Evolutionary conservation across 2,329 filamentous ascomycete genomes (phyloP).

Genomic region (Emericellopsis cladophorae): DNA sequence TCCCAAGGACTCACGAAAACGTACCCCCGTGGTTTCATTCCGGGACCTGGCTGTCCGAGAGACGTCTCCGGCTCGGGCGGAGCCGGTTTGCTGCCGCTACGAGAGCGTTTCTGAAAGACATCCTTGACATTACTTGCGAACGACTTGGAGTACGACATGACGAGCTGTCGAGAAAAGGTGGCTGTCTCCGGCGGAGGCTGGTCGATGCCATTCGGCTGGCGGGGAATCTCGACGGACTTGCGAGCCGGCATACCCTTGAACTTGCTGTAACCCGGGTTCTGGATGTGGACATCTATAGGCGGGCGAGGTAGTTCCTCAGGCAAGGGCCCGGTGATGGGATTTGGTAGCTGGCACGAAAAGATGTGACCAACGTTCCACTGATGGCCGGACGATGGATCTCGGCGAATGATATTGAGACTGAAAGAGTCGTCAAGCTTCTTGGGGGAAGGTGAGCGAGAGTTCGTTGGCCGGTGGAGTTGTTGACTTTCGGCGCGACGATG

Average conservation of each 20-base stretch:
- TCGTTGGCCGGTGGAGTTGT: background rate
- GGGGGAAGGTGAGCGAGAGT: conserved; percentile 23
- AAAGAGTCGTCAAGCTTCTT: conserved; percentile 29
- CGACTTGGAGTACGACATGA: conserved; percentile 42
- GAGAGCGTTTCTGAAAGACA: too few relatives aligned
- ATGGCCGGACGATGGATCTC: conserved; percentile 52
- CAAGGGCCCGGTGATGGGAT: conserved; percentile 1
- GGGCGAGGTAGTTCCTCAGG: conserved; percentile 11
- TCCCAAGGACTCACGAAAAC: conserved; percentile 80
- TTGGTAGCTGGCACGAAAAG: conserved; percentile 32
- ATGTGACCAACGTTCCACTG: conserved; percentile 69
- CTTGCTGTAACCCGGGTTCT: conserved; percentile 44
- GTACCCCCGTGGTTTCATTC: conserved; percentile 51
- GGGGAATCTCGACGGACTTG: conserved; percentile 11
- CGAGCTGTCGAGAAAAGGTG: conserved; percentile 38
- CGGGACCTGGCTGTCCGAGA: conserved; percentile 24
- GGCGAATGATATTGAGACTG: conserved; percentile 55
- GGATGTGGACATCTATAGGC: conserved; percentile 37
- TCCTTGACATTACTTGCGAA: conserved; percentile 2
- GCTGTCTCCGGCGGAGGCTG: background rate
- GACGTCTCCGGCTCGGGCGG: conserved; percentile 1
- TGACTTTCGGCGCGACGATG: background rate
- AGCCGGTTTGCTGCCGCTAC: background rate
- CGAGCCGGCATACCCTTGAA: conserved; percentile 36
- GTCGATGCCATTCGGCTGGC: background rate